Conservation (phyloP, 139 green algal genomes). For the Haematococcus lacustris region DNA sequence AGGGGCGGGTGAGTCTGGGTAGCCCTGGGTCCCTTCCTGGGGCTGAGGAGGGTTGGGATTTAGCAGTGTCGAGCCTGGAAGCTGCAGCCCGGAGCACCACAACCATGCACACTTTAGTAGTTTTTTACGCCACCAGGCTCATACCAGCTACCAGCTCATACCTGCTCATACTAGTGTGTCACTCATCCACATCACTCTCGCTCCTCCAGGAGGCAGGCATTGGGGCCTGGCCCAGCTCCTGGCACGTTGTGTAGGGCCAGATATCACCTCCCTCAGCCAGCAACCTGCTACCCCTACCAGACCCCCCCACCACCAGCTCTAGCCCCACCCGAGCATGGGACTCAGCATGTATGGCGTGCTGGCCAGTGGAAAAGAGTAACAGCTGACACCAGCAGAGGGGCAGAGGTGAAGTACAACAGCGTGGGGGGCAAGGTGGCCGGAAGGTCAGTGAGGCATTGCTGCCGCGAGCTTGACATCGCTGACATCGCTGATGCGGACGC, state of each 20-base stretch:
- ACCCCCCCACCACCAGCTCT: too few species aligned
- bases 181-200: too few species aligned
- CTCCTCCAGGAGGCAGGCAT: too few species aligned
- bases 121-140: not conserved
- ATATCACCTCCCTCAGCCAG: too few species aligned
- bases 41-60: not conserved
- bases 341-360: too few species aligned
- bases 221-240: too few species aligned
- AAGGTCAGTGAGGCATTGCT: not conserved
- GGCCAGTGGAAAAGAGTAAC: not conserved
- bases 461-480: not conserved
- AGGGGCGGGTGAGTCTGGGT: slow-evolving; percentile 2
- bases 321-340: too few species aligned
- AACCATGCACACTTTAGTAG: too few species aligned
- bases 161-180: not conserved
- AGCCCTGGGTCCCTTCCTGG: not conserved
- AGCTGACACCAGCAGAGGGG: not conserved
- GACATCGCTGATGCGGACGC: not conserved
- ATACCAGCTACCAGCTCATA: not conserved
- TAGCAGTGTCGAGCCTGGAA: not conserved
- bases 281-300: too few species aligned
- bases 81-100: too few species aligned
- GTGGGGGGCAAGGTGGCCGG: not conserved
- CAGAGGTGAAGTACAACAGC: not conserved
- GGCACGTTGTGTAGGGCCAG: too few species aligned